These are phyloP conservation scores for Elsinoe arachidis DNA, from an alignment of 2,329 filamentous ascomycete genomes.

Conservation along the genomic window DNA sequence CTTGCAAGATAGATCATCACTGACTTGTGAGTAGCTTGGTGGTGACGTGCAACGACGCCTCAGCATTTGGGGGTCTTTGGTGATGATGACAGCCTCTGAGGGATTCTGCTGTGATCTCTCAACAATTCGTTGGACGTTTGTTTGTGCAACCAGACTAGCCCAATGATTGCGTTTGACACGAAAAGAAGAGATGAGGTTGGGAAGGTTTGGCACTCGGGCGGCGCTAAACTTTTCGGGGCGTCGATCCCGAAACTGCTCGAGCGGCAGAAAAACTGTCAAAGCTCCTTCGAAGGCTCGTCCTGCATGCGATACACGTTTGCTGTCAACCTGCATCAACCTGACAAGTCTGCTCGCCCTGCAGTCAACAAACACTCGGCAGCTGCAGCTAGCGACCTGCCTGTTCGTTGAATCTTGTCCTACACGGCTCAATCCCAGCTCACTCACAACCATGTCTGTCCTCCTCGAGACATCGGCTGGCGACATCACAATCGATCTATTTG, in stretches of 20 bases:
- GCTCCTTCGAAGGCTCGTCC: background rate
- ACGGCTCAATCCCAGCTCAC: background rate
- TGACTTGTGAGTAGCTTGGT: no score
- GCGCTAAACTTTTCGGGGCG: background rate
- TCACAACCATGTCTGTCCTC: conserved; percentile 69
- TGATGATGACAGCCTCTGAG: no score
- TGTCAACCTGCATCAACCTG: background rate
- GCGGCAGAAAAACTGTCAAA: background rate
- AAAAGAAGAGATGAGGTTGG: background rate
- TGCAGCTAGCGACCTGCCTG: no score
- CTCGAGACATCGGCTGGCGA: conserved; percentile 90
- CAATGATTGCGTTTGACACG: background rate
- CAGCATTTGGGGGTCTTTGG: no score
- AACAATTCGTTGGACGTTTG: background rate
- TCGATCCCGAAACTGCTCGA: background rate
- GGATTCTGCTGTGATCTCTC: no score
- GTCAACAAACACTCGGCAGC: no score
- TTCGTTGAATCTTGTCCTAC: background rate
- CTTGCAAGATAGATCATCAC: no score
- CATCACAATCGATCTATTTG: conserved; percentile 85
- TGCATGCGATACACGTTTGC: background rate
- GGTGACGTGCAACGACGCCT: no score
- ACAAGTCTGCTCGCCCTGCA: background rate
- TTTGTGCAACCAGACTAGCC: background rate
- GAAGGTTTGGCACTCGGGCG: background rate